Conservation (phyloP, 164 flowering plant genomes). For the Piper betle region DNA sequence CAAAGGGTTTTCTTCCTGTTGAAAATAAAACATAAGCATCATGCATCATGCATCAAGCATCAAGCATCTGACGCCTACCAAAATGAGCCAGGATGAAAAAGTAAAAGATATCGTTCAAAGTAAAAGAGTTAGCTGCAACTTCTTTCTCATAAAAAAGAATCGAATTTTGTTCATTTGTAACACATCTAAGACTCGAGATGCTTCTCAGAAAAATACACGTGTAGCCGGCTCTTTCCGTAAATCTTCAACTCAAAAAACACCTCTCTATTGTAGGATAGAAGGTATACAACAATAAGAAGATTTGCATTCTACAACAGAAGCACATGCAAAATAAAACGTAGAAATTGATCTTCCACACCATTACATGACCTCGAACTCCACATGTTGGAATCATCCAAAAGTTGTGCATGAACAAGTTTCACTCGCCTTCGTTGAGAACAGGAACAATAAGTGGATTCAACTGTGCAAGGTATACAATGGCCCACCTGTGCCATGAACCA, state of each 20-base stretch:
- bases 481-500: conserved; percentile 29
- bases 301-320: background rate
- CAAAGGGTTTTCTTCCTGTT: too few relatives aligned
- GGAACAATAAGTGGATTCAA: conserved; percentile 48
- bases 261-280: background rate
- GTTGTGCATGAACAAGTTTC: conserved; percentile 6
- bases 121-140: too few relatives aligned
- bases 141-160: too few relatives aligned
- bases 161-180: too few relatives aligned
- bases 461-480: conserved; percentile 46
- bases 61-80: too few relatives aligned
- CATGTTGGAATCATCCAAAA: background rate
- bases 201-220: too few relatives aligned
- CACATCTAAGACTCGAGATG: too few relatives aligned
- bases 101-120: too few relatives aligned
- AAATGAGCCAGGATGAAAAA: too few relatives aligned
- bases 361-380: background rate
- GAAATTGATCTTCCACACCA: background rate
- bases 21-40: too few relatives aligned
- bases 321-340: background rate
- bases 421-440: conserved; percentile 36
- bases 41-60: too few relatives aligned
- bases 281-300: background rate
- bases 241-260: background rate
- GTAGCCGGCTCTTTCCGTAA: background rate